These are phyloP conservation scores for Starmera dryadoides DNA, from an alignment of 805 yeast species.

Conservation along the genomic window DNA sequence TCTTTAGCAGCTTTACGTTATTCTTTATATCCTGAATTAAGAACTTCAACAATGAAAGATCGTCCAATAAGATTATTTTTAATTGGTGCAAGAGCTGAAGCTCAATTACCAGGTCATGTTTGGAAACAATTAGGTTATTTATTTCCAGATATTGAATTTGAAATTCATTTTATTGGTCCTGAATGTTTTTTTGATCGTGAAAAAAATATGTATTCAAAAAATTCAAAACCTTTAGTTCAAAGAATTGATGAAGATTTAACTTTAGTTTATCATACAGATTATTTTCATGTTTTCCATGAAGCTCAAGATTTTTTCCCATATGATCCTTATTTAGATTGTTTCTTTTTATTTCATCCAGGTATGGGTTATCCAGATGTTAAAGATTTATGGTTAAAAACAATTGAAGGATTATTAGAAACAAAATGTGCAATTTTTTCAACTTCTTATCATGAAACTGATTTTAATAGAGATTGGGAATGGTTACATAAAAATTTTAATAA, in stretches of 20 bases:
- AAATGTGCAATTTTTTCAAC: conserved; percentile 91
- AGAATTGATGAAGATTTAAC: conserved; percentile 69
- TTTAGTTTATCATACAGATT: conserved; percentile 79
- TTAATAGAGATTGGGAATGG: conserved; percentile 64
- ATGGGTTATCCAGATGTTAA: conserved; percentile 73
- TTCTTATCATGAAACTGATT: conserved; percentile 77
- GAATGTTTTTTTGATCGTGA: conserved; percentile 76
- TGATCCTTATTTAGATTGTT: conserved; percentile 91
- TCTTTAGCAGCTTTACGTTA: conserved; percentile 89
- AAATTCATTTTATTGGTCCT: conserved; percentile 91
- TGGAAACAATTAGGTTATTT: conserved; percentile 90
- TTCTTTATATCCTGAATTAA: conserved; percentile 65
- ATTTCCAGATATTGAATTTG: conserved; percentile 77
- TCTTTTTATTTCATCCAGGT: conserved; percentile 95
- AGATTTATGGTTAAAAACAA: conserved; percentile 76
- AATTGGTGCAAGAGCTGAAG: conserved; percentile 88
- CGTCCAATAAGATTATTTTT: conserved; percentile 87
- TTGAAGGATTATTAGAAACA: conserved; percentile 84
- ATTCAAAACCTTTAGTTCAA: conserved; percentile 60
- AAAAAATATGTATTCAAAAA: conserved; percentile 49
- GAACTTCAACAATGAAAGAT: conserved; percentile 60
- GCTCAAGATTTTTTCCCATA: conserved; percentile 95
- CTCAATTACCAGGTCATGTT: conserved; percentile 87
- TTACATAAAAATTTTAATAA: conserved; percentile 56
- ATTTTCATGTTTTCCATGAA: conserved; percentile 85